phyloP scores from a whole-genome alignment of 305 asterid species.

The Ilex paraguariensis region DNA sequence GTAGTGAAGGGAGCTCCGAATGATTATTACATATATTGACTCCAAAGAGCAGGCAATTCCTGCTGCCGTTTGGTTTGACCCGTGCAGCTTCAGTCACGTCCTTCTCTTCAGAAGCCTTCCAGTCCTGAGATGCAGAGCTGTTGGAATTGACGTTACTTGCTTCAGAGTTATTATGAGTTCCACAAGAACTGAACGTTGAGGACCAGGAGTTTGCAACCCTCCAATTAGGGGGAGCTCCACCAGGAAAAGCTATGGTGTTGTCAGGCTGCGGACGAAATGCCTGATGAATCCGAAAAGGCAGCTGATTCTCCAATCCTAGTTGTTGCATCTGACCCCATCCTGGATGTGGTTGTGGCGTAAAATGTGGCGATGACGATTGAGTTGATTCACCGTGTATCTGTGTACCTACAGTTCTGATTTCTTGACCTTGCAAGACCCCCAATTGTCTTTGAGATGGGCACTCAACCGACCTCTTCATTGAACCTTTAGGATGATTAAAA shows the following conservation, averaged over 20 bases:
- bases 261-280: neutral
- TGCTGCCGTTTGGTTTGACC: neutral
- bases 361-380: neutral
- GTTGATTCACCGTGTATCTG: neutral
- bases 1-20: neutral
- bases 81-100: neutral
- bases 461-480: neutral
- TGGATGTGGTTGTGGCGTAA: neutral
- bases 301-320: neutral
- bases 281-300: neutral
- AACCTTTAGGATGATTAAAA: neutral
- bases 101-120: neutral
- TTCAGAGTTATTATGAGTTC: neutral
- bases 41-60: conserved; percentile 1
- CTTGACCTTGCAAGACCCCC: conserved; percentile 6
- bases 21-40: neutral
- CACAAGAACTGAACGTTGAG: neutral
- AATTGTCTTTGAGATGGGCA: neutral
- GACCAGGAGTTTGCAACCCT: neutral
- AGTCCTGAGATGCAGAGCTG: neutral
- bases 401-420: neutral
- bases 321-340: neutral
- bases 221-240: neutral
- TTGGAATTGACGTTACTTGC: neutral
- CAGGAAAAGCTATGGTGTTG: neutral